Evolutionary conservation across 108 stramenopile species (phyloP).

Genomic region (Phaeodactylum tricornutum): DNA sequence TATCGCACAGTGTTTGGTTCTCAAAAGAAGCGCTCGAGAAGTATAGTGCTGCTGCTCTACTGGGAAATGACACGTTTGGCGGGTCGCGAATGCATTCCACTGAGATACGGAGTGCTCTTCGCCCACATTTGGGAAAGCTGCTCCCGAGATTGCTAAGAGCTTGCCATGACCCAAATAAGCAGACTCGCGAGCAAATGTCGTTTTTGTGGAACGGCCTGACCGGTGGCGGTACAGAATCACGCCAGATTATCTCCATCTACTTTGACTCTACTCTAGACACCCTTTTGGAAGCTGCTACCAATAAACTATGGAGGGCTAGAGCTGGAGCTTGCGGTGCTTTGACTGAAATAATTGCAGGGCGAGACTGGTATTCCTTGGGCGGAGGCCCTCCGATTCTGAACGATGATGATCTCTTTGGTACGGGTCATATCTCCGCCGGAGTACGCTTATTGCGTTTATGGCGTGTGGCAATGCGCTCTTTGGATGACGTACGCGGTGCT

Average conservation of each 20-base stretch:
- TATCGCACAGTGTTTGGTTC: constrained; percentile 65
- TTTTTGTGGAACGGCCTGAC: constrained; percentile 71
- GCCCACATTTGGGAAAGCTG: constrained; percentile 63
- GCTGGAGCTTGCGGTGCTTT: constrained; percentile 71
- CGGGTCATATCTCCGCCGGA: constrained; percentile 27
- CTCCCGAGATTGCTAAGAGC: constrained; percentile 72
- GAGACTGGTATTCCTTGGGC: constrained; percentile 72
- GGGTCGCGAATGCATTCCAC: constrained; percentile 24
- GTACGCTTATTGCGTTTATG: constrained; percentile 60
- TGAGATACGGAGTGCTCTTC: constrained; percentile 50
- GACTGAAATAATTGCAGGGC: constrained; percentile 67
- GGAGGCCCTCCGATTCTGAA: constrained; percentile 56
- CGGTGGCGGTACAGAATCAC: constrained; percentile 70
- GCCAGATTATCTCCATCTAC: constrained; percentile 39
- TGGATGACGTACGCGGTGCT: constrained; percentile 66
- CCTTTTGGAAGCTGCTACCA: constrained; percentile 59
- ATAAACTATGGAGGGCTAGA: constrained; percentile 69
- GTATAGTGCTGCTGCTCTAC: constrained; percentile 51
- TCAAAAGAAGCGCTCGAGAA: constrained; percentile 22
- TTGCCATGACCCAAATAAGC: constrained; percentile 68
- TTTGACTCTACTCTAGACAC: constrained; percentile 61
- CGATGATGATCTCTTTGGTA: constrained; percentile 25
- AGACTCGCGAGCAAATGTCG: constrained; percentile 78
- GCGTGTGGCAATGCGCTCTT: constrained; percentile 52
- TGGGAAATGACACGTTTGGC: constrained; percentile 33